Conservation (phyloP, 2,329 filamentous ascomycete genomes). For the Aspergillus eucalypticola region DNA sequence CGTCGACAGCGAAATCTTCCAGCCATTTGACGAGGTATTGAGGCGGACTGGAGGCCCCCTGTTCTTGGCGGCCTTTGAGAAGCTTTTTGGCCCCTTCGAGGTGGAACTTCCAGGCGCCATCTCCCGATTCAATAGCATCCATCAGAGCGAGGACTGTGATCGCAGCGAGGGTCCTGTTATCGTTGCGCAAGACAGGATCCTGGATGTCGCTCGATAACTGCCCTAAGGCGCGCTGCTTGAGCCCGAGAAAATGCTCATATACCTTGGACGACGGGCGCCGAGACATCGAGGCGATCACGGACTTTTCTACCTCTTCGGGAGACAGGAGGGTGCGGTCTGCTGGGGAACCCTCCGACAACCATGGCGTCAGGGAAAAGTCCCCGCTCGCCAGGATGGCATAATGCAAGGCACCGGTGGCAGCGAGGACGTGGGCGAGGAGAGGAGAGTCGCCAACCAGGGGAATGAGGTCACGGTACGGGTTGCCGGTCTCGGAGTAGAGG, state of each 20-base stretch:
- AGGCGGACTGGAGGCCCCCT: conserved; percentile 14
- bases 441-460: conserved; percentile 48
- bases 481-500: conserved; percentile 49
- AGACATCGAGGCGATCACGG: conserved; percentile 33
- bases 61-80: conserved; percentile 40
- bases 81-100: conserved; percentile 53
- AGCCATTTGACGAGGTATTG: conserved; percentile 35
- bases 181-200: conserved; percentile 35
- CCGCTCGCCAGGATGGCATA: conserved; percentile 43
- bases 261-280: conserved; percentile 35
- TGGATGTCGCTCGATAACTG: conserved; percentile 40
- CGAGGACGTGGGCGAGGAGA: conserved; percentile 48
- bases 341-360: conserved; percentile 26
- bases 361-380: conserved; percentile 37
- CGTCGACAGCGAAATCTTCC: conserved; percentile 40
- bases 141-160: conserved; percentile 54
- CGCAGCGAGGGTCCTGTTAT: conserved; percentile 47
- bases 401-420: conserved; percentile 53
- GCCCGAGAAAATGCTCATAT: conserved; percentile 46
- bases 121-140: conserved; percentile 53
- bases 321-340: conserved; percentile 22
- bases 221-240: conserved; percentile 51
- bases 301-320: conserved; percentile 29
- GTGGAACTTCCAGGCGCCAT: conserved; percentile 54
- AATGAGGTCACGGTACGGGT: conserved; percentile 52